A percentile compares a stretch with the other conserved stretches of the same genome.
Evolutionary conservation across 2,329 filamentous ascomycete species (phyloP).

Genomic region (Nothophoma quercina): DNA sequence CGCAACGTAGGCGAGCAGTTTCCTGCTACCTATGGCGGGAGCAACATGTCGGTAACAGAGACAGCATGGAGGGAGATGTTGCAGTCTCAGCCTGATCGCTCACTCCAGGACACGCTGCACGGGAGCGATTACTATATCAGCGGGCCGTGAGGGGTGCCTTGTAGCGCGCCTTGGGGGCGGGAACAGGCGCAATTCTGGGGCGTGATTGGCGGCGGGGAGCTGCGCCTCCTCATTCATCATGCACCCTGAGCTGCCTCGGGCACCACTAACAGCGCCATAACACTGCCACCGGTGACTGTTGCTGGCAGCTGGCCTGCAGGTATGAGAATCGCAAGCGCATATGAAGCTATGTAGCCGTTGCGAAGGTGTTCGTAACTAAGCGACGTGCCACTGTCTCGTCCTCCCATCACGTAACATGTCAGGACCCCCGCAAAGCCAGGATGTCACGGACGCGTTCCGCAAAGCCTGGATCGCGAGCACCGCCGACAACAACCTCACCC

Average conservation of each 20-base stretch:
- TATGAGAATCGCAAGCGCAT: neutral
- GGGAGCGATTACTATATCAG: neutral
- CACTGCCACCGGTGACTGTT: neutral
- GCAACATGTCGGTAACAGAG: neutral
- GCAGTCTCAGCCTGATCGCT: neutral
- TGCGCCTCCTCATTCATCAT: neutral
- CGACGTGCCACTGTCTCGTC: neutral
- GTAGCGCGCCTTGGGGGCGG: neutral
- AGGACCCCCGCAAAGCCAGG: neutral
- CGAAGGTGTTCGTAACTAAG: neutral
- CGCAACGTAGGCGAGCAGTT: neutral
- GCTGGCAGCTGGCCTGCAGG: neutral
- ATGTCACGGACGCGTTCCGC: neutral
- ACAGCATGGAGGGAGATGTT: neutral
- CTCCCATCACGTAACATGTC: neutral
- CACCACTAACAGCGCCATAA: neutral
- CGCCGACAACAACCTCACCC: neutral
- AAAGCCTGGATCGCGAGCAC: neutral
- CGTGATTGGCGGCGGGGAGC: neutral
- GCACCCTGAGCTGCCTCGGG: neutral
- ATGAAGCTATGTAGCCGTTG: neutral
- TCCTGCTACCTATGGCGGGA: neutral
- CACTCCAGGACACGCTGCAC: neutral
- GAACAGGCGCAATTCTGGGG: neutral
- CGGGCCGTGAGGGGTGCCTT: neutral